Evolutionary conservation across 257 asterid genomes (phyloP).

Genomic region (Solanum sejunctum): DNA sequence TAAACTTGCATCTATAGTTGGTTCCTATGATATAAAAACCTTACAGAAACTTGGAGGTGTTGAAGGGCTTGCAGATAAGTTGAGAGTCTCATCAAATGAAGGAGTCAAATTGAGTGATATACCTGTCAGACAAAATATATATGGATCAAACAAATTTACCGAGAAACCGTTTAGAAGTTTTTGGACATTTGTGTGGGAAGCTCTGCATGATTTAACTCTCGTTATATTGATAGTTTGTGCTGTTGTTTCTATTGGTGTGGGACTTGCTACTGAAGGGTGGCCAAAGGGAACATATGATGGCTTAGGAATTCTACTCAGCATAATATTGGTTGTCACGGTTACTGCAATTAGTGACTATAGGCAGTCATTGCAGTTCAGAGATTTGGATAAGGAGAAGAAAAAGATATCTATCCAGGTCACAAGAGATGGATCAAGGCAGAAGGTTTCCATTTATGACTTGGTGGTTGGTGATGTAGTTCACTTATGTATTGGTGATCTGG

Average conservation of each 20-base stretch:
- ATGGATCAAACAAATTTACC: slow-evolving; percentile 61
- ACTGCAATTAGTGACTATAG: slow-evolving; percentile 90
- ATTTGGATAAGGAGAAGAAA: slow-evolving; percentile 93
- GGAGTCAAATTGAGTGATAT: slow-evolving; percentile 64
- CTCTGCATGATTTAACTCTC: slow-evolving; percentile 87
- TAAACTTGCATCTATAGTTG: slow-evolving; percentile 70
- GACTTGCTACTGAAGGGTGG: slow-evolving; percentile 97
- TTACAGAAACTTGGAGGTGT: slow-evolving; percentile 59
- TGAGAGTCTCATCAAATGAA: slow-evolving; percentile 52
- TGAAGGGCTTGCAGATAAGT: slow-evolving; percentile 59
- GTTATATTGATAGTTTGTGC: slow-evolving; percentile 85
- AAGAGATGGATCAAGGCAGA: slow-evolving; percentile 74
- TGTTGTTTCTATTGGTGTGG: slow-evolving; percentile 82
- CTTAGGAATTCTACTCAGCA: slow-evolving; percentile 75
- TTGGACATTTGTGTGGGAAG: slow-evolving; percentile 94
- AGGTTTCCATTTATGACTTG: slow-evolving; percentile 69
- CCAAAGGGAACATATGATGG: slow-evolving; percentile 94
- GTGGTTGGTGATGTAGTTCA: slow-evolving; percentile 89
- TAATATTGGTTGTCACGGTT: slow-evolving; percentile 74
- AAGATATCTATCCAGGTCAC: slow-evolving; percentile 76
- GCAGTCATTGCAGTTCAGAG: slow-evolving; percentile 94
- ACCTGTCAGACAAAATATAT: slow-evolving; percentile 47
- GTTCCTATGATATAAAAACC: slow-evolving; percentile 68
- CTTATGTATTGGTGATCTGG: slow-evolving; percentile 65
- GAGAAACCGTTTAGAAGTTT: slow-evolving; percentile 87